Evolutionary conservation across 2,329 filamentous ascomycete genomes (phyloP).

Genomic region (Lachnellula occidentalis): DNA sequence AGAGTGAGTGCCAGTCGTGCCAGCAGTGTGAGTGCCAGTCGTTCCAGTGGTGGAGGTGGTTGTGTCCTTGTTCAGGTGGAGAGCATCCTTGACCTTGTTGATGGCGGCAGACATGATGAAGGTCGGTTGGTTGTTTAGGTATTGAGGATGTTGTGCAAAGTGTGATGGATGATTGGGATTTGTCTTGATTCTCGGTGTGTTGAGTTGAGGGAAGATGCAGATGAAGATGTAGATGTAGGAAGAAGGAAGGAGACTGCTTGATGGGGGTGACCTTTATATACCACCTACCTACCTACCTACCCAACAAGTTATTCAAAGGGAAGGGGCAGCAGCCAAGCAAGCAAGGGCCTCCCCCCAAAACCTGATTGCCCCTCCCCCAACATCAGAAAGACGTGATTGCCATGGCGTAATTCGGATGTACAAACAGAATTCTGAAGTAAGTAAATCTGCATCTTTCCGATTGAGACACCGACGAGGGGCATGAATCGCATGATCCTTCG

Average conservation of each 20-base stretch:
- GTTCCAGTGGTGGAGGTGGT: constrained; percentile 18
- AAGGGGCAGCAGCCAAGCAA: not conserved
- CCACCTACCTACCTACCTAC: too few relatives aligned
- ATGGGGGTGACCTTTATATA: not conserved
- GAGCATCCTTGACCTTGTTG: constrained; percentile 43
- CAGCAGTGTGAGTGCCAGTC: not conserved
- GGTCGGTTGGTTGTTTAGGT: not conserved
- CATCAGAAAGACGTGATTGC: not conserved
- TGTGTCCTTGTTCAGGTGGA: constrained; percentile 29
- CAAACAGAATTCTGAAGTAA: not conserved
- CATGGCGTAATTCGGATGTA: not conserved
- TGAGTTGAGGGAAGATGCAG: not conserved
- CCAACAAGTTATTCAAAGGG: not conserved
- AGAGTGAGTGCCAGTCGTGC: too few relatives aligned
- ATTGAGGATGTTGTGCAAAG: not conserved
- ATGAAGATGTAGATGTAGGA: not conserved
- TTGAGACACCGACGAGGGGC: not conserved
- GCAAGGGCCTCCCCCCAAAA: not conserved
- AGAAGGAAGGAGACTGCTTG: not conserved
- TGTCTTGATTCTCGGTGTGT: not conserved
- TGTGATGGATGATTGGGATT: not conserved
- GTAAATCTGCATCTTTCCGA: not conserved
- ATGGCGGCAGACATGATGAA: constrained; percentile 40
- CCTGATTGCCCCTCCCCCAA: not conserved
- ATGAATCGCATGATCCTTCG: too few relatives aligned